Percentiles rank a stretch among this genome's conserved stretches.
Evolutionary conservation across 2,329 filamentous ascomycete genomes (phyloP).

Genomic region (Ceratocystiopsis sp.): DNA sequence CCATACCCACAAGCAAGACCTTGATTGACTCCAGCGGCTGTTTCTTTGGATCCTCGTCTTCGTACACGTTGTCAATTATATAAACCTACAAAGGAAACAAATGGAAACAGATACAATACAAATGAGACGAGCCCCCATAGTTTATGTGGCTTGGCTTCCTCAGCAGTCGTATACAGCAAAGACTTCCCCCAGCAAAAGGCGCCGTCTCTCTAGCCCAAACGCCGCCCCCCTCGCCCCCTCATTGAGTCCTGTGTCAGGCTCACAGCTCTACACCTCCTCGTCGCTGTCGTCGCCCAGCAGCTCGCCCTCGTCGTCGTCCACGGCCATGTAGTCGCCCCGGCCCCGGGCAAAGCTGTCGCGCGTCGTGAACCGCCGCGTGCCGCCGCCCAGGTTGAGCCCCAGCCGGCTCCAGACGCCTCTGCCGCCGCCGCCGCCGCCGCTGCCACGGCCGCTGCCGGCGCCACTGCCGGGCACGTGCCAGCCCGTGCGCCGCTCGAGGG

Average conservation of each 20-base stretch:
- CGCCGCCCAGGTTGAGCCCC: conserved; percentile 24
- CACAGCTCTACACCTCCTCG: conserved; percentile 47
- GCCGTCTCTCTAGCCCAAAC: not conserved
- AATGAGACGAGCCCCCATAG: no score
- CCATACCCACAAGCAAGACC: no score
- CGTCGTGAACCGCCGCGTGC: conserved; percentile 60
- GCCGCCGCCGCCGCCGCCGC: conserved; percentile 23
- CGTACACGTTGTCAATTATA: no score
- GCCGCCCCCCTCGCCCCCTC: no score
- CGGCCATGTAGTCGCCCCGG: conserved; percentile 70
- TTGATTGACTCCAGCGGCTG: no score
- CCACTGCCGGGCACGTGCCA: conserved; percentile 15
- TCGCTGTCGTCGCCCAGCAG: conserved; percentile 85
- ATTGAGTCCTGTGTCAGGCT: not conserved
- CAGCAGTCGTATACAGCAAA: not conserved
- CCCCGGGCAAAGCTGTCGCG: conserved; percentile 77
- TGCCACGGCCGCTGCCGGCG: conserved; percentile 15
- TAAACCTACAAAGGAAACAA: no score
- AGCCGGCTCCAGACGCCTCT: conserved; percentile 31
- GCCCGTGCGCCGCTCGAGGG: conserved; percentile 26
- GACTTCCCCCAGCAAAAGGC: not conserved
- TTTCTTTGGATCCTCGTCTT: no score
- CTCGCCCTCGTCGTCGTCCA: conserved; percentile 90
- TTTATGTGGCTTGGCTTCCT: not conserved
- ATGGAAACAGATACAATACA: no score